These are phyloP conservation scores for Histomonas meleagridis DNA, from an alignment of 208 protist species.

Conservation along the genomic window DNA sequence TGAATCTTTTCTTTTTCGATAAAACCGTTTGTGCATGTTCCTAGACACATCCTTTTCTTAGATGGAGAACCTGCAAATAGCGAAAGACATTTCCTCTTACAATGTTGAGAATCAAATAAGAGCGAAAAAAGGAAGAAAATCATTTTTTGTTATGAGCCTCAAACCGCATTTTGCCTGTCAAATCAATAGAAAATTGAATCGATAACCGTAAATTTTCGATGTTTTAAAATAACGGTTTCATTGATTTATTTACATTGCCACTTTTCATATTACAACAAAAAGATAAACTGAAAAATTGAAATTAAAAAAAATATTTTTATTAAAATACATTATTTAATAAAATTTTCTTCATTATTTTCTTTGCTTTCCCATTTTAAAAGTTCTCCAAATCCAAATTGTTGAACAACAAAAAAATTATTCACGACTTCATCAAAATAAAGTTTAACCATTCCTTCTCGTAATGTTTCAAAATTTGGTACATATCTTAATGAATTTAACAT, in stretches of 20 bases:
- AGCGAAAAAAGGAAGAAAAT: not conserved
- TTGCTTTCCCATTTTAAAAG: not conserved
- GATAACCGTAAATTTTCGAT: no score
- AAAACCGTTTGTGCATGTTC: not conserved
- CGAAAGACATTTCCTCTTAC: not conserved
- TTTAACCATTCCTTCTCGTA: constrained; percentile 48
- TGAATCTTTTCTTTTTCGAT: not conserved
- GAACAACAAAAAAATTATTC: constrained; percentile 50
- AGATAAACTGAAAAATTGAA: no score
- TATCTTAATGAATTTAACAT: not conserved
- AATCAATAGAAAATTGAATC: no score
- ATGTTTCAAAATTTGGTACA: constrained; percentile 37
- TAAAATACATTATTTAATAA: no score
- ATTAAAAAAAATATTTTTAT: no score
- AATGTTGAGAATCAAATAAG: not conserved
- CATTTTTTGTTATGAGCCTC: not conserved
- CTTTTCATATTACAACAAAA: no score
- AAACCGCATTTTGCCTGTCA: no score
- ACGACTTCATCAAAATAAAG: constrained; percentile 52
- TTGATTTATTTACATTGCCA: no score
- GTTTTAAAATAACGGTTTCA: no score
- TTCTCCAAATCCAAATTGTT: constrained; percentile 52
- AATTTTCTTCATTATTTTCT: no score
- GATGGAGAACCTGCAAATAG: not conserved
- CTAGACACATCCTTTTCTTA: not conserved